Conservation (phyloP, 2,329 filamentous ascomycete genomes). For the Fusarium miscanthi region DNA sequence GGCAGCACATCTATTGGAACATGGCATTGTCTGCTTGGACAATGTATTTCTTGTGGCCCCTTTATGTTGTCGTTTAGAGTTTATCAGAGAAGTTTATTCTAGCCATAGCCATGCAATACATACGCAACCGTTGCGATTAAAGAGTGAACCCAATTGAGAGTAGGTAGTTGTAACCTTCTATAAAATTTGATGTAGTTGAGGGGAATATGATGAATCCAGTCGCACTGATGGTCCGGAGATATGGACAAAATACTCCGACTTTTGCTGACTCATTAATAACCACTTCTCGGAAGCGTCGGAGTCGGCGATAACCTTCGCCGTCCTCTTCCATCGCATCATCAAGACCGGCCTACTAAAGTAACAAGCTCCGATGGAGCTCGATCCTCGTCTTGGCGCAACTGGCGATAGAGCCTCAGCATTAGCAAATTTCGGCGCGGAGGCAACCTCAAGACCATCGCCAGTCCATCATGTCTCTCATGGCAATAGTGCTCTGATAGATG, state of each 20-base stretch:
- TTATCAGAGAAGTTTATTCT: not conserved
- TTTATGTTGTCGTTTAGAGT: not conserved
- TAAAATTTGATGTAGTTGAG: not conserved
- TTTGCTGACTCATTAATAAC: slow-evolving; percentile 32
- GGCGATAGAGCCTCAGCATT: slow-evolving; percentile 40
- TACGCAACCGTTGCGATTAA: not conserved
- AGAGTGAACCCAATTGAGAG: not conserved
- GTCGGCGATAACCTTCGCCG: slow-evolving; percentile 49
- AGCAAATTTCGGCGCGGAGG: slow-evolving; percentile 13
- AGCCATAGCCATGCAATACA: not conserved
- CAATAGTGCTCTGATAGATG: slow-evolving; percentile 20
- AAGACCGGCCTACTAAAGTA: slow-evolving; percentile 28
- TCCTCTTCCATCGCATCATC: slow-evolving; percentile 33
- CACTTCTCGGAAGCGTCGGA: slow-evolving; percentile 39
- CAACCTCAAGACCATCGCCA: slow-evolving; percentile 33
- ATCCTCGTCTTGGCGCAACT: slow-evolving; percentile 46
- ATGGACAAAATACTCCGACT: slow-evolving; percentile 25
- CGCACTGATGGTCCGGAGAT: slow-evolving; percentile 2
- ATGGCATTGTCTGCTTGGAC: not conserved
- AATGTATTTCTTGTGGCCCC: not conserved
- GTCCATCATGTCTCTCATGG: slow-evolving; percentile 23
- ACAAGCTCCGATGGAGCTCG: slow-evolving; percentile 48
- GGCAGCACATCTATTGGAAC: not conserved
- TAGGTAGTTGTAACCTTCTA: not conserved
- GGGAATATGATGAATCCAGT: not conserved